A percentile compares a stretch with the other conserved stretches of the same genome.
Evolutionary conservation across 2,329 filamentous ascomycete genomes (phyloP).

Genomic region (Penicillium sp.): DNA sequence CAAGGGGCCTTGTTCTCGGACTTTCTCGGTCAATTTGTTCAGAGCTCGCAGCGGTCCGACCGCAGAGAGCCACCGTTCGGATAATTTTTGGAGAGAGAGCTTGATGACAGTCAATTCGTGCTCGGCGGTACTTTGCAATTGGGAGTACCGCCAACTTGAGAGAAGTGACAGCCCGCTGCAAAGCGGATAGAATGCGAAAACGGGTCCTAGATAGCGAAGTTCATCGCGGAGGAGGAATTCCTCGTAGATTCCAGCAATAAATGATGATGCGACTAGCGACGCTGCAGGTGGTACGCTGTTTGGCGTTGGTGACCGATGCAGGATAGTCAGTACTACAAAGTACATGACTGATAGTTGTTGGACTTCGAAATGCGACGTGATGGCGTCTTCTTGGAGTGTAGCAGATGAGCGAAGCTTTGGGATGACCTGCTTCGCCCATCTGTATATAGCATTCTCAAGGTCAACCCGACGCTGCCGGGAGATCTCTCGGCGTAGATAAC

Average conservation of each 20-base stretch:
- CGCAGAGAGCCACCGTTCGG: constrained; percentile 30
- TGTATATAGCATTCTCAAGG: constrained; percentile 43
- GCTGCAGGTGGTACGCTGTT: constrained; percentile 38
- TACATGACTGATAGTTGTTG: constrained; percentile 42
- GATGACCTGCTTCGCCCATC: constrained; percentile 43
- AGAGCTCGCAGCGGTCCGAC: constrained; percentile 26
- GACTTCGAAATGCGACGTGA: constrained; percentile 34
- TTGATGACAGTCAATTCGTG: constrained; percentile 30
- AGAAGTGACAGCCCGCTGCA: constrained; percentile 44
- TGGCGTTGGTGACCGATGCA: constrained; percentile 39
- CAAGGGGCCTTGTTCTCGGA: constrained; percentile 24
- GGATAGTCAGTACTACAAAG: constrained; percentile 42
- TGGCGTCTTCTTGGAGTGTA: constrained; percentile 19
- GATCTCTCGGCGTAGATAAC: constrained; percentile 37
- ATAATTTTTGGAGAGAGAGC: constrained; percentile 31
- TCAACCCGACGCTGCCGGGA: constrained; percentile 34
- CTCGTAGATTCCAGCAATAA: constrained; percentile 46
- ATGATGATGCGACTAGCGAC: constrained; percentile 45
- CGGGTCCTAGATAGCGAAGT: constrained; percentile 43
- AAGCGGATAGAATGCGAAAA: constrained; percentile 47
- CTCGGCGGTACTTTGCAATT: constrained; percentile 30
- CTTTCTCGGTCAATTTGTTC: constrained; percentile 29
- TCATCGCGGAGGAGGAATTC: constrained; percentile 46
- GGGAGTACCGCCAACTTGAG: constrained; percentile 40
- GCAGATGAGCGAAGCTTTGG: constrained; percentile 23